A percentile compares a stretch with the other conserved stretches of the same genome.
phyloP scores from a whole-genome alignment of 148 eudicot genomes.

The Camellia japonica region DNA sequence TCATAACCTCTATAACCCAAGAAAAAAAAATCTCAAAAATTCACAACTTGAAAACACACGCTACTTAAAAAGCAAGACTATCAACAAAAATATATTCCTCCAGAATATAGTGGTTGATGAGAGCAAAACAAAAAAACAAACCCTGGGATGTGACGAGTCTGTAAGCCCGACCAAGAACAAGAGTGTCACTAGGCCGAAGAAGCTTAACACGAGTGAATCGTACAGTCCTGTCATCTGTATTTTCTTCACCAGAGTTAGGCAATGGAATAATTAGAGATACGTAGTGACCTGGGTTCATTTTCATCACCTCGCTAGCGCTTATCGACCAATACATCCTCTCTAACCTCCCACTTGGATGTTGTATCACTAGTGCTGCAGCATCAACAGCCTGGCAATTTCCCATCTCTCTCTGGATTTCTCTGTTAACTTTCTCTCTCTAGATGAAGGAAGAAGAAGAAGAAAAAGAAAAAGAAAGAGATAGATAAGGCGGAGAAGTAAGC shows the following conservation, averaged over 20 bases:
- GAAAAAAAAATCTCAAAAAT: background rate
- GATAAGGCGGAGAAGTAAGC: background rate
- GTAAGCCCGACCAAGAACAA: conserved; percentile 82
- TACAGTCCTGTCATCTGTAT: conserved; percentile 38
- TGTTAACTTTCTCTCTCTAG: conserved; percentile 26
- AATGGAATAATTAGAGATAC: conserved; percentile 87
- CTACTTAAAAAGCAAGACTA: background rate
- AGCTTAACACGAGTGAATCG: conserved; percentile 90
- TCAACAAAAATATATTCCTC: too few relatives aligned
- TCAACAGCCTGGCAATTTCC: conserved; percentile 98
- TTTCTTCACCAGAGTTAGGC: conserved; percentile 32
- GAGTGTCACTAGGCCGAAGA: conserved; percentile 72
- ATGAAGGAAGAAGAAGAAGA: conserved; percentile 12
- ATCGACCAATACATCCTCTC: conserved; percentile 80
- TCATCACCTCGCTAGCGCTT: conserved; percentile 70
- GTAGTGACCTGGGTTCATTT: conserved; percentile 82
- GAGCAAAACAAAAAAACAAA: conserved; percentile 12
- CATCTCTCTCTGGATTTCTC: conserved; percentile 43
- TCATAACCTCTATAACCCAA: conserved; percentile 68
- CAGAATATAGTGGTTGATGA: background rate
- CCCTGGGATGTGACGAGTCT: conserved; percentile 91
- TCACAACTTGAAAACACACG: background rate
- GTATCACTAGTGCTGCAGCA: conserved; percentile 92
- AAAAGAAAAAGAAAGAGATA: background rate
- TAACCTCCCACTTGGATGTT: conserved; percentile 74